Conservation (phyloP, 2,329 filamentous ascomycete species). For the Gyromitra esculenta region DNA sequence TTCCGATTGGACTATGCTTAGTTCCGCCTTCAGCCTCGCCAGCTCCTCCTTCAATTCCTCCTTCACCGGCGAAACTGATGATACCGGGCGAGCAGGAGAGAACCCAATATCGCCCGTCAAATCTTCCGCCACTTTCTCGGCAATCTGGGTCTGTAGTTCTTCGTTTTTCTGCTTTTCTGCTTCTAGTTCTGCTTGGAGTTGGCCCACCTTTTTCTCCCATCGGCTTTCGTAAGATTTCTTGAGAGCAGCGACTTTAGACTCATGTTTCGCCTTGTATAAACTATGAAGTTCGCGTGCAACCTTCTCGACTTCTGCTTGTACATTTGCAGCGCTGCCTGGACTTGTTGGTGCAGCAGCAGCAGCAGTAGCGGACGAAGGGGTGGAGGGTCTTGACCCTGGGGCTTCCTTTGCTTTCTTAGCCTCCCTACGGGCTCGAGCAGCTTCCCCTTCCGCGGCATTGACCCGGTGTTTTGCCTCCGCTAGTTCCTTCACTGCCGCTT, state of each 20-base stretch:
- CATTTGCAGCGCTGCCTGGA: slow-evolving; percentile 69
- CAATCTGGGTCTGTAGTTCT: slow-evolving; percentile 64
- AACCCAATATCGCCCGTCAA: slow-evolving; percentile 45
- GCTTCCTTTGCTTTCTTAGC: slow-evolving; percentile 53
- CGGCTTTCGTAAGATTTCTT: slow-evolving; percentile 85
- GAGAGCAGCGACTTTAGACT: slow-evolving; percentile 90
- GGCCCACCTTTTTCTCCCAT: slow-evolving; percentile 86
- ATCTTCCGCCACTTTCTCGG: slow-evolving; percentile 51
- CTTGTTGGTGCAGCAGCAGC: slow-evolving; percentile 59
- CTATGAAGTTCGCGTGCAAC: slow-evolving; percentile 93
- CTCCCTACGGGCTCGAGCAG: slow-evolving; percentile 52
- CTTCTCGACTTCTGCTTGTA: slow-evolving; percentile 86
- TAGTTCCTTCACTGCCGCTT: slow-evolving; percentile 35
- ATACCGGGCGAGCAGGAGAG: slow-evolving; percentile 57
- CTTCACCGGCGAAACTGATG: slow-evolving; percentile 61
- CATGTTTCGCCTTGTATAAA: slow-evolving; percentile 96
- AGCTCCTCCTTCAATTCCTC: slow-evolving; percentile 70
- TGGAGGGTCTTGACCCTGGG: slow-evolving; percentile 30
- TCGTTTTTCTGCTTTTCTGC: slow-evolving; percentile 79
- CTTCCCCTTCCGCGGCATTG: slow-evolving; percentile 50
- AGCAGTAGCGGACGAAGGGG: slow-evolving; percentile 7
- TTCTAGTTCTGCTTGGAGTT: slow-evolving; percentile 77
- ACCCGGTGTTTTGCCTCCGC: slow-evolving; percentile 44
- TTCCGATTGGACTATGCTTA: slow-evolving; percentile 76
- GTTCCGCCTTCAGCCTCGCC: slow-evolving; percentile 73